phyloP scores from a whole-genome alignment of 768 basidiomycete genomes.

The Auricularia sp. region DNA sequence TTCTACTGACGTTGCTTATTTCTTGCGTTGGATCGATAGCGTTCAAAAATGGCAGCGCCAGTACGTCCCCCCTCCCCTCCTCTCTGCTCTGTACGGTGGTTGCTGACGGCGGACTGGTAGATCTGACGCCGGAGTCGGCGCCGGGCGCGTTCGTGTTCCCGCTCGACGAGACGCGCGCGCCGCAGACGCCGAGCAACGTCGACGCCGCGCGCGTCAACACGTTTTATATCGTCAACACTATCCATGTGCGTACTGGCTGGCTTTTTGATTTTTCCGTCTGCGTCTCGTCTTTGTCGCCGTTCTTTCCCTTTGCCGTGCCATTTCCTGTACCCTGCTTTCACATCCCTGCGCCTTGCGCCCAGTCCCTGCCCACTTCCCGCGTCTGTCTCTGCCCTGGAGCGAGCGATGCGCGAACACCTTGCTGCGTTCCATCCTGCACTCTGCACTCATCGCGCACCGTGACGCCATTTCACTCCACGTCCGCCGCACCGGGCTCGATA shows the following conservation, averaged over 20 bases:
- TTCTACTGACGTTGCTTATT: neutral
- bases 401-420: too few species aligned
- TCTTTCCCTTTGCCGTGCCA: too few species aligned
- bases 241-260: constrained; percentile 29
- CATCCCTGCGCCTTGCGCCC: too few species aligned
- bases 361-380: too few species aligned
- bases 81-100: neutral
- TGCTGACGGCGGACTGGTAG: neutral
- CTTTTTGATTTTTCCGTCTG: neutral
- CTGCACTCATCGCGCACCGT: too few species aligned
- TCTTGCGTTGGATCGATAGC: neutral
- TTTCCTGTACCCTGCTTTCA: too few species aligned
- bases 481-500: too few species aligned
- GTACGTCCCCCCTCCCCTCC: neutral
- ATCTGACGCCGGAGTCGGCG: constrained; percentile 29
- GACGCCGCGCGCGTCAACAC: constrained; percentile 38
- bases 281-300: too few species aligned
- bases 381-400: too few species aligned
- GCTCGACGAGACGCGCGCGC: constrained; percentile 27
- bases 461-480: too few species aligned
- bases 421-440: too few species aligned
- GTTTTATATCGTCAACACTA: constrained; percentile 53
- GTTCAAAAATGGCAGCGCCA: neutral
- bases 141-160: constrained; percentile 31
- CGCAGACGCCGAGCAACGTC: constrained; percentile 35